phyloP scores from a whole-genome alignment of 306 rosid genomes.

The Rubus parviflorus region DNA sequence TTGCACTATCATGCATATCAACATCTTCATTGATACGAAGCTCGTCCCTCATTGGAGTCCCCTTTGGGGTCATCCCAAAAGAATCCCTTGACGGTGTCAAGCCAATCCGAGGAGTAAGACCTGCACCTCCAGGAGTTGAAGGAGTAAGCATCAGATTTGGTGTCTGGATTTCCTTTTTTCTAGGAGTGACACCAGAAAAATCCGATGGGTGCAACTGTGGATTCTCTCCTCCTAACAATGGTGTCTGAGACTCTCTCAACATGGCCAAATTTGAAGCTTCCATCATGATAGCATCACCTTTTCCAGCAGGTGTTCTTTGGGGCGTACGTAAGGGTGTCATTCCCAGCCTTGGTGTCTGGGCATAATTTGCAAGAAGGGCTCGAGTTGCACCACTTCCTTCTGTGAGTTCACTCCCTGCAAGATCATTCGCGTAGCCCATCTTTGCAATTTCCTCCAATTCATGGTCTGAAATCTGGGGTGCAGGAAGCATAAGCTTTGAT shows the following conservation, averaged over 20 bases:
- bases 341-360: slow-evolving; percentile 75
- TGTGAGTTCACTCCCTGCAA: slow-evolving; percentile 58
- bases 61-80: slow-evolving; percentile 78
- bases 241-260: slow-evolving; percentile 96
- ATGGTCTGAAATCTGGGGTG: slow-evolving; percentile 90
- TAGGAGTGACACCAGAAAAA: slow-evolving; percentile 97
- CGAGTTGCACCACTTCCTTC: slow-evolving; percentile 87
- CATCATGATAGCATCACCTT: slow-evolving; percentile 95
- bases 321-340: slow-evolving; percentile 83
- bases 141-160: slow-evolving; percentile 89
- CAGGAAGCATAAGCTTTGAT: slow-evolving; percentile 91
- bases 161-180: slow-evolving; percentile 72
- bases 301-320: slow-evolving; percentile 91
- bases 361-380: slow-evolving; percentile 87
- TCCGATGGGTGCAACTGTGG: slow-evolving; percentile 95
- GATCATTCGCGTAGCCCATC: slow-evolving; percentile 93
- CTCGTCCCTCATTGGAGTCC: slow-evolving; percentile 89
- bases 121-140: slow-evolving; percentile 79
- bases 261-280: slow-evolving; percentile 95
- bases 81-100: slow-evolving; percentile 88
- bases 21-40: slow-evolving; percentile 78
- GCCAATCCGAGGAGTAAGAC: slow-evolving; percentile 79
- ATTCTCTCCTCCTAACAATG: slow-evolving; percentile 89
- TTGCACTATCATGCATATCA: slow-evolving; percentile 65
- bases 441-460: slow-evolving; percentile 95